Conservation (phyloP, 2,329 filamentous ascomycete genomes). For the Leptosphaerulina australis region DNA sequence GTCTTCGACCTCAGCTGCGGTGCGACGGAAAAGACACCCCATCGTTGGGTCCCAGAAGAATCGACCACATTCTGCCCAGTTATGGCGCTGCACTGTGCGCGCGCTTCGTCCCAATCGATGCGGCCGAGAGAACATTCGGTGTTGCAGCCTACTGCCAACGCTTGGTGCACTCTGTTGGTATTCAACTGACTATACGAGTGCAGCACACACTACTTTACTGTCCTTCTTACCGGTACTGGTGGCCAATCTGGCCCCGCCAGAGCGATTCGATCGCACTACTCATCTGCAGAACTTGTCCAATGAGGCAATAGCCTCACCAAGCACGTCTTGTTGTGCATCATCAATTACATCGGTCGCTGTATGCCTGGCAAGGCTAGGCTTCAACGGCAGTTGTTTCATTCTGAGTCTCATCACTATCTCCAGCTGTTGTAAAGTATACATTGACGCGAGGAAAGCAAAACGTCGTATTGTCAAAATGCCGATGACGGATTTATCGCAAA, state of each 20-base stretch:
- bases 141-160: conserved; percentile 9
- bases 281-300: conserved; percentile 9
- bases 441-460: conserved; percentile 2
- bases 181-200: conserved; percentile 10
- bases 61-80: conserved; percentile 13
- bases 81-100: conserved; percentile 21
- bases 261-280: conserved; percentile 3
- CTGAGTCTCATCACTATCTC: not conserved
- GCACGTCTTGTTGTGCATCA: conserved; percentile 1
- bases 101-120: conserved; percentile 22
- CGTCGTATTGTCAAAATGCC: not conserved
- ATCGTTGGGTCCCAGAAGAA: conserved; percentile 9
- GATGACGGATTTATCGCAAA: not conserved
- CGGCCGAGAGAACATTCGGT: not conserved
- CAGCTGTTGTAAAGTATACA: not conserved
- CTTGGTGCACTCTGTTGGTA: conserved; percentile 7
- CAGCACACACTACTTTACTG: conserved; percentile 1
- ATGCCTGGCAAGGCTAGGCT: conserved; percentile 1
- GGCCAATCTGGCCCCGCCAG: conserved; percentile 4
- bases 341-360: not conserved
- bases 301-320: not conserved
- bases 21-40: conserved; percentile 12
- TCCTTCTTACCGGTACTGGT: not conserved
- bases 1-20: conserved; percentile 25
- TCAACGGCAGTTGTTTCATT: not conserved